These are phyloP conservation scores for Macadamia tetraphylla DNA, from an alignment of 164 flowering plant species.

Conservation along the genomic window DNA sequence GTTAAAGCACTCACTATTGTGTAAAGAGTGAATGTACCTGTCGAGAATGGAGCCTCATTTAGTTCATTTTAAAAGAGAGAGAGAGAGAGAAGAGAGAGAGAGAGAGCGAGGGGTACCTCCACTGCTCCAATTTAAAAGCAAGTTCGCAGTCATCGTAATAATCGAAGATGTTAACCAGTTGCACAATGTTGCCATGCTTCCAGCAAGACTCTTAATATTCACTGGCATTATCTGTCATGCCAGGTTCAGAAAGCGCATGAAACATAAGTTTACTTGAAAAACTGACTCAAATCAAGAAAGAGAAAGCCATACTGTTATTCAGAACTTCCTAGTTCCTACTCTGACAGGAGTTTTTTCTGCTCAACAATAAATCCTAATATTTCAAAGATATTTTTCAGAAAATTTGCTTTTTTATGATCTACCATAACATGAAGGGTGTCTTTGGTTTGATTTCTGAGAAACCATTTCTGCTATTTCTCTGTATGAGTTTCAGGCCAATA, in stretches of 20 bases:
- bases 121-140: slow-evolving; percentile 53
- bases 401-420: too few relatives aligned
- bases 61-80: neutral
- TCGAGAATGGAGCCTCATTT: slow-evolving; percentile 7
- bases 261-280: neutral
- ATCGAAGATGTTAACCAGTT: slow-evolving; percentile 55
- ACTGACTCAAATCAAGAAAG: neutral
- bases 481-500: too few relatives aligned
- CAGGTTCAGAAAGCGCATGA: neutral
- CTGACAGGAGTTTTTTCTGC: neutral
- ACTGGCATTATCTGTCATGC: slow-evolving; percentile 76
- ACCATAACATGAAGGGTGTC: too few relatives aligned
- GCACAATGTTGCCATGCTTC: slow-evolving; percentile 71
- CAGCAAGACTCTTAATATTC: slow-evolving; percentile 86
- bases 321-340: neutral
- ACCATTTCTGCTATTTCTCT: too few relatives aligned
- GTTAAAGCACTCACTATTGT: slow-evolving; percentile 53
- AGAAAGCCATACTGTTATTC: neutral
- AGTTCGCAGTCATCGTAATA: slow-evolving; percentile 64
- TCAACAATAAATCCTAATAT: neutral
- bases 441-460: too few relatives aligned
- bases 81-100: slow-evolving; percentile 16
- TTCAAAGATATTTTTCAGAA: neutral
- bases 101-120: slow-evolving; percentile 38
- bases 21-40: slow-evolving; percentile 80